Base-by-base conservation (phyloP, 306 rosid genomes). In the Gastrolobium bilobum region DNA sequence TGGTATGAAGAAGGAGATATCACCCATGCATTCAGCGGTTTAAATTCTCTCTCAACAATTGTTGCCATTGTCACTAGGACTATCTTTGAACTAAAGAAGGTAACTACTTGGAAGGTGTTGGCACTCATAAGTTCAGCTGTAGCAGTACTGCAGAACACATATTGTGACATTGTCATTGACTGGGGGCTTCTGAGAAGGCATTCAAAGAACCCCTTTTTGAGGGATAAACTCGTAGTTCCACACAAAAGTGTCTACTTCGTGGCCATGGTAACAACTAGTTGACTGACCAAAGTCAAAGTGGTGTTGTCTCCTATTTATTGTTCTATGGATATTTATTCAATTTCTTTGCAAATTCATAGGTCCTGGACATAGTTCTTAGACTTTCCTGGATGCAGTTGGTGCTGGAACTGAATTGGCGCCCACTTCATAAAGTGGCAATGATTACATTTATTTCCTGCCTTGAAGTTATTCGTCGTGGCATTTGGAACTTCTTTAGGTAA, bases 401-500 rank as follows among this genome's bases (percentile, higher is more conserved):
- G 78, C 81, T 88, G 56, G 90, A 86, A 83, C 68, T 89, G 46
- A 73, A 81, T 53, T 76, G 89, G 86, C 73, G 37, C 3, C 26
- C 91, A 7, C 63, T 82, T 64, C 90, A 76, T 48, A 88, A 81
- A 76, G 77, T 87, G 82, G 82, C 88, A 13, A 71, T 86, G 7
- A 78, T 70, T 14, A 88, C 94, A 4, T 6, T 71, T 2, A 71
- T 82, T 48, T 51, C 88, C 15, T 86, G 89, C 82, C 83, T 91
- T 29, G 91, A 91, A 82, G 80, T 91, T 76, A 68, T 91, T 72
- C 92, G 91, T 8, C 94, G 90, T 7, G 92, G 94, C 76, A 90
- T 91, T 65, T 91, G 97, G 94, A 89, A 82, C 85, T 91, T 91
- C 89, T 91, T 89, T 75, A 84, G 97, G 94, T 89, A 75, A 71